Evolutionary conservation across 108 stramenopile genomes (phyloP), one percentile per base, ranked within the genome.

Genomic region (Nitzschia sp.): DNA sequence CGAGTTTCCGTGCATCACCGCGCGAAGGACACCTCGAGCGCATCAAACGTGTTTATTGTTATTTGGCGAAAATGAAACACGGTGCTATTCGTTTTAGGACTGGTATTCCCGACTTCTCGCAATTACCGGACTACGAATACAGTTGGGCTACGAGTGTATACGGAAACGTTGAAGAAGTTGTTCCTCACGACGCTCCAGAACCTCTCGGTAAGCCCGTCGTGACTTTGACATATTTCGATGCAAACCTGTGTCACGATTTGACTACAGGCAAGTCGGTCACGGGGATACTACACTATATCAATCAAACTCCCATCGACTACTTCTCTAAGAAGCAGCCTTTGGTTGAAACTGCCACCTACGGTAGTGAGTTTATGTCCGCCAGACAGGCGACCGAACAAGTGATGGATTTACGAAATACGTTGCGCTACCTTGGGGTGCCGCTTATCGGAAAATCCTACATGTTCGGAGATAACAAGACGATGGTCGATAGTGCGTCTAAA

Each of bases 351-450:
- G 13, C 9, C 38, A 42, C 38, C 13, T 42, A 42, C 13, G 38
- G 38, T 9, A 9, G 9, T 9, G 38, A 42, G 38, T 9, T 42
- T n/a, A n/a, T 53, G 51, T 8, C 51, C 4, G 56, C 56, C 28
- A 3, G 56, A 13, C 5, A 5, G 38, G 28, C 28, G 26, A 56
- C 71, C 2, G 80, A 85, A 34, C 46, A 58, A 34, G 29, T 85
- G 25, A 59, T 73, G 3, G 73, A 76, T 46, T 27, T 86, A 2
- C 64, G 80, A 0, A 67, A 74, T 31, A 74, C 66, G 23, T 59
- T 82, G 0, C 51, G 74, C 4, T 71, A 58, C 36, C 53, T 87
- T 60, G 77, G 86, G 0, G 66, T 87, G 0, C 77, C 77, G 2
- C 34, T 87, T n/a, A 25, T 46, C 2, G 71, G 54, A 1, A 17